Evolutionary conservation across 306 rosid species (phyloP), one percentile per base, ranked within the genome.

Genomic region (Medicago ruthenica): DNA sequence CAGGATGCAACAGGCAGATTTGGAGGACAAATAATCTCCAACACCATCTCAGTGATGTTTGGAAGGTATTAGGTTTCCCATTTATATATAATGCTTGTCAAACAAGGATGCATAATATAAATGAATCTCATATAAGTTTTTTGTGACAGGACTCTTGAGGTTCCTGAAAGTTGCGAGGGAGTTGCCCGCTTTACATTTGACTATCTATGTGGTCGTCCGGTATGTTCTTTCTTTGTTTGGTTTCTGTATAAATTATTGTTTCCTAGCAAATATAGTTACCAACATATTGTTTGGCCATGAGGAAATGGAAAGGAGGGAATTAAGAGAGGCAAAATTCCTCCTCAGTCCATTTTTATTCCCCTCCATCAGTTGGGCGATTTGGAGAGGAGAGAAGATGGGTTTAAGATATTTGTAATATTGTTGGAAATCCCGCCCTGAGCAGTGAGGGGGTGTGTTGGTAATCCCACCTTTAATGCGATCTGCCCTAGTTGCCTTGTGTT

Each of bases 201-300:
- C 47, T 75, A 90, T 87, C 90, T 95, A 16, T 95, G 98, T 75
- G 96, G 98, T 54, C 96, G 55, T 36, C 98, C 97, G 88, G 98
- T 93, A 88, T 57, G 31, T 79, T 83, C 48, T 85, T 75, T 82
- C 51, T 54, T 45, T 69, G 9, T 76, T 57, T 73, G 67, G 37
- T 71, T 71, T 5, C 42, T 48, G 42, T 50, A 48, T 63, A 54
- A 53, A 50, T 4, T 36, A 55, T n/a, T 67, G 58, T 44, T 17
- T 76, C 48, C 22, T 8, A 48, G 71, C 48, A 36, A 62, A 76
- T 53, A 16, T 47, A 42, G 62, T 73, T 27, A 45, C 37, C 14
- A 41, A 62, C 48, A 37, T 63, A 37, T 63, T 3, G 48, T 31
- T 27, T 8, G 11, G 11, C 40, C 66, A 8, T 47, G 45, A 44